Base-by-base conservation (phyloP, 768 basidiomycete genomes). In the Mycena haematopus region DNA sequence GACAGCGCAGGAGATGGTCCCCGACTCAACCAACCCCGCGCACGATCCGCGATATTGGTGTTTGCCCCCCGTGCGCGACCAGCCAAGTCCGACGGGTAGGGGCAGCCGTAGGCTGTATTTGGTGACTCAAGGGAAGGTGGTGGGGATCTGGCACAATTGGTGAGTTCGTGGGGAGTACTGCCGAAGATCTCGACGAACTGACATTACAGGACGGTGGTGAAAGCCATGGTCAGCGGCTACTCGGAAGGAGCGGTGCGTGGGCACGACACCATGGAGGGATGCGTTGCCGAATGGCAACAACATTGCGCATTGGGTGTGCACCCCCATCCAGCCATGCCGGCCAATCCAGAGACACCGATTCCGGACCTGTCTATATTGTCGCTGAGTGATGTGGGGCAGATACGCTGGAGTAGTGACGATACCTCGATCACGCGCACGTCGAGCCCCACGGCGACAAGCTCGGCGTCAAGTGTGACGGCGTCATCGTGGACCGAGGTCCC, bases 1-100 rank as follows among this genome's bases (percentile, higher is more conserved):
- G 50, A 51, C 50, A 8, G n/a, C 11, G 9, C n/a, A 51, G 31
- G 50, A 51, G 11, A 51, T 51, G 50, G 17, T 51, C 25, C 50
- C 50, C 4, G 50, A 51, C 31, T 33, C 31, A 1, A 0, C 3
- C 10, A n/a, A 51, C 5, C 31, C n/a, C 31, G 19, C 31, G 1
- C 31, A 21, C 31, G 31, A 51, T 19, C 31, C 50, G 6, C 2
- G 13, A 6, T 51, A 21, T 19, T 51, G 50, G 50, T 51, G 50
- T 11, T 13, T 51, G 10, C 50, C 50, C 1, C 50, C 50, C 0
- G 50, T 51, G 31, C 11, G 50, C 1, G 50, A 51, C 7, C 3
- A 33, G 31, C 31, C 31, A n/a, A 35, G 7, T 6, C n/a, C 33
- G n/a, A 0, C 0, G 2, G 24, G 25, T 0, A 21, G 10, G 6